These are phyloP conservation scores for Massarina eburnea DNA, from an alignment of 2,329 filamentous ascomycete species.

Conservation along the genomic window DNA sequence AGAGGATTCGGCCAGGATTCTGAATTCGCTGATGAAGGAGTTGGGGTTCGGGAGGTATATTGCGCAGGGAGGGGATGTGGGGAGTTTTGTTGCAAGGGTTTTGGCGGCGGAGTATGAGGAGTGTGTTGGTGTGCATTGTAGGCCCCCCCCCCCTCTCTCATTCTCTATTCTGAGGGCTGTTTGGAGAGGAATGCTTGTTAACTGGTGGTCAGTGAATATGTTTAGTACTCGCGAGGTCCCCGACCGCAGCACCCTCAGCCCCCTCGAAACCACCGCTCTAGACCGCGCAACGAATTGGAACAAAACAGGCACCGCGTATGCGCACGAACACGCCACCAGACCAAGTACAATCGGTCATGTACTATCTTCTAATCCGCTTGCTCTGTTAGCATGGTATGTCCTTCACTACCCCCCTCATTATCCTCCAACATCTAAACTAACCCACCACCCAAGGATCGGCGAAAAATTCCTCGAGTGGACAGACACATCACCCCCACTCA, in stretches of 20 bases:
- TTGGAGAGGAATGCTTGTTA: not conserved
- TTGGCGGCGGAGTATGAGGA: slow-evolving; percentile 45
- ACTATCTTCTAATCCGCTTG: slow-evolving; percentile 57
- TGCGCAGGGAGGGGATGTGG: slow-evolving; percentile 61
- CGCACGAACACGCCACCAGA: slow-evolving; percentile 55
- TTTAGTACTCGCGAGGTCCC: slow-evolving; percentile 9
- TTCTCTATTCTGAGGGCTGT: not conserved
- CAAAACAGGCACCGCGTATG: slow-evolving; percentile 53
- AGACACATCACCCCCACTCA: slow-evolving; percentile 45
- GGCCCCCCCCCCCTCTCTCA: slow-evolving; percentile 2
- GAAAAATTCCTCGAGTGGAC: slow-evolving; percentile 61
- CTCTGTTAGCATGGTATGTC: slow-evolving; percentile 56
- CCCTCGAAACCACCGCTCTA: slow-evolving; percentile 20
- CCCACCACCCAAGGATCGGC: slow-evolving; percentile 45
- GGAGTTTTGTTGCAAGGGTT: slow-evolving; percentile 47
- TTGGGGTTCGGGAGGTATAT: slow-evolving; percentile 60
- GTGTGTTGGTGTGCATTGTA: slow-evolving; percentile 50
- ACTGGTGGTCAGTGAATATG: slow-evolving; percentile 29
- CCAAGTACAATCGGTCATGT: slow-evolving; percentile 61
- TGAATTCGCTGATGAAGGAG: slow-evolving; percentile 57
- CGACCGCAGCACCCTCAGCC: slow-evolving; percentile 18
- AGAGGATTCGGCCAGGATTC: slow-evolving; percentile 46
- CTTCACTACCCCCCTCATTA: not conserved
- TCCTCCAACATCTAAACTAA: slow-evolving; percentile 6
- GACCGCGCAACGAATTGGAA: slow-evolving; percentile 34